phyloP scores from a whole-genome alignment of 768 basidiomycete species.

The Termitomyces sp. region DNA sequence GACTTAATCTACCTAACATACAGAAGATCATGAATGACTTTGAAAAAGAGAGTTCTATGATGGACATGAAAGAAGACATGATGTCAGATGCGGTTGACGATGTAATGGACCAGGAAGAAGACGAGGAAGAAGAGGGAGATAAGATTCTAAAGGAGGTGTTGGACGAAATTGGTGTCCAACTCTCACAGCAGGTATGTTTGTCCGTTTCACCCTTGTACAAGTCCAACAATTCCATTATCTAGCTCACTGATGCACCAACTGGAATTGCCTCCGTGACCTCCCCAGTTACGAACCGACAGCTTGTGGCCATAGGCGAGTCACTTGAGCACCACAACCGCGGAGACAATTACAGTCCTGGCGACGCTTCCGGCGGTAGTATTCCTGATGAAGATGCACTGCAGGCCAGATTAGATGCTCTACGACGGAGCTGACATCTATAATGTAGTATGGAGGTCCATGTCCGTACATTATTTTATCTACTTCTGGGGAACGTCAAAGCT shows the following conservation, averaged over 20 bases:
- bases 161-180: slow-evolving; percentile 91
- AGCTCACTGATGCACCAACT: slow-evolving; percentile 84
- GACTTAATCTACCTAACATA: slow-evolving; percentile 91
- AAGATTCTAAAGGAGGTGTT: slow-evolving; percentile 93
- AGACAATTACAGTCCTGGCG: slow-evolving; percentile 29
- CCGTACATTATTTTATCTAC: background rate
- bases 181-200: slow-evolving; percentile 71
- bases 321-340: slow-evolving; percentile 23
- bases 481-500: slow-evolving; percentile 25
- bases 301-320: slow-evolving; percentile 81
- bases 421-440: slow-evolving; percentile 46
- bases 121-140: slow-evolving; percentile 94
- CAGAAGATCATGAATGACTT: slow-evolving; percentile 98
- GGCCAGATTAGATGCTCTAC: slow-evolving; percentile 85
- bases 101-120: slow-evolving; percentile 83
- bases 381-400: slow-evolving; percentile 92
- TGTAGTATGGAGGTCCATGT: slow-evolving; percentile 1
- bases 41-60: slow-evolving; percentile 93
- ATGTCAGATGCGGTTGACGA: slow-evolving; percentile 99
- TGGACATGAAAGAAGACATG: slow-evolving; percentile 99
- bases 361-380: slow-evolving; percentile 31
- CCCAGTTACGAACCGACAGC: slow-evolving; percentile 59
- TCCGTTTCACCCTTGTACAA: background rate
- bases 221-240: slow-evolving; percentile 7
- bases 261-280: slow-evolving; percentile 58